phyloP scores from a whole-genome alignment of 148 eudicot species.

The Heliamphora exappendiculata region DNA sequence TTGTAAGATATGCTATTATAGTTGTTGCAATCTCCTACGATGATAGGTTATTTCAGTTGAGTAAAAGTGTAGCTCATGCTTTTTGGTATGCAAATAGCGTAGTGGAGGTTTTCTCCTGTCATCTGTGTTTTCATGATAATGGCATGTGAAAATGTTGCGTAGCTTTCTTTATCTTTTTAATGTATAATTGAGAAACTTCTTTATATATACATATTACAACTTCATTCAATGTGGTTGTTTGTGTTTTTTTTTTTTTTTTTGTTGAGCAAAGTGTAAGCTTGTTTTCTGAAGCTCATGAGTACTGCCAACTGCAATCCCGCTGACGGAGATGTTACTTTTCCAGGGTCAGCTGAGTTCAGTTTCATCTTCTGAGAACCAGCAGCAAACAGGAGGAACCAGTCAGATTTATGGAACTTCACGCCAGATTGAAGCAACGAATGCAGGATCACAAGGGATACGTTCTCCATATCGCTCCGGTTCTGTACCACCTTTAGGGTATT shows the following conservation, averaged over 20 bases:
- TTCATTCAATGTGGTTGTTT: neutral
- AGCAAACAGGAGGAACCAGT: constrained; percentile 50
- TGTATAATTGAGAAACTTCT: neutral
- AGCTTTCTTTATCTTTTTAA: neutral
- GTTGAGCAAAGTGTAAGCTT: neutral
- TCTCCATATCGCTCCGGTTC: constrained; percentile 62
- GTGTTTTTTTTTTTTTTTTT: neutral
- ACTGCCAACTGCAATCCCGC: neutral
- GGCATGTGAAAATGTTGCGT: neutral
- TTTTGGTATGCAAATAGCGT: neutral
- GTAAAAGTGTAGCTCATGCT: neutral
- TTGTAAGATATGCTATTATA: neutral
- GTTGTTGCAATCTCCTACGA: neutral
- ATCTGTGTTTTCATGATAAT: neutral
- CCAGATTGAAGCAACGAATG: constrained; percentile 45
- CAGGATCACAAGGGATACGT: constrained; percentile 48
- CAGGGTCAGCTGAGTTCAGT: constrained; percentile 77
- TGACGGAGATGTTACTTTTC: constrained; percentile 7
- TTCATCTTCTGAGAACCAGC: constrained; percentile 59
- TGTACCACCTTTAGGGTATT: constrained; percentile 58
- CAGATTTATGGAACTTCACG: constrained; percentile 45
- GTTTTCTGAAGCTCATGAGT: neutral
- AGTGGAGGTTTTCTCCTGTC: neutral
- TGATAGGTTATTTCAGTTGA: neutral
- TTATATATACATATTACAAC: no score